phyloP scores from a whole-genome alignment of 73 alveolate species.

The Tetrahymena malaccensis region DNA sequence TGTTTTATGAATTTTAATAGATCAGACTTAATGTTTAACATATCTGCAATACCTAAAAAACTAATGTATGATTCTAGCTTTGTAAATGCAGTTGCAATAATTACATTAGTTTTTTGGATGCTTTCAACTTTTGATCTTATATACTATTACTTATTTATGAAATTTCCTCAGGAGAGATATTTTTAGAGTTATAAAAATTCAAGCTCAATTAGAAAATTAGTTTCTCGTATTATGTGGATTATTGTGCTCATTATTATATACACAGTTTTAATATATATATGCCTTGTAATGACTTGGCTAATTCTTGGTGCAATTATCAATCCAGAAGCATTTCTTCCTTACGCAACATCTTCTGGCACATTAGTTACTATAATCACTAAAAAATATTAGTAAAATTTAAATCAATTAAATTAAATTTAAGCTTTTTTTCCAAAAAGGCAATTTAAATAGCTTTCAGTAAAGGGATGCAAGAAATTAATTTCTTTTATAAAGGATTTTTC shows the following conservation, averaged over 20 bases:
- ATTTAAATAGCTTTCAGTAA: background rate
- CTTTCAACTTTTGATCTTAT: conserved; percentile 21
- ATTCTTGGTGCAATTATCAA: conserved; percentile 35
- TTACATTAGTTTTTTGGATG: conserved; percentile 18
- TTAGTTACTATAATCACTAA: background rate
- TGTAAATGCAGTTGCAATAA: conserved; percentile 4
- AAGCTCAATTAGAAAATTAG: background rate
- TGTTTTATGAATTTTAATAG: no score
- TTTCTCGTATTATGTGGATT: conserved; percentile 20
- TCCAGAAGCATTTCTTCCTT: conserved; percentile 42
- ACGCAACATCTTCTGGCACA: conserved; percentile 42
- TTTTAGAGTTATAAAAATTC: conserved; percentile 21
- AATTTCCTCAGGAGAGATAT: conserved; percentile 32
- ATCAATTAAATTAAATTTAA: background rate
- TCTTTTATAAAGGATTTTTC: background rate
- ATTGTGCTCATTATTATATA: conserved; percentile 2
- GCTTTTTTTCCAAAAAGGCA: background rate
- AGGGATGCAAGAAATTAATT: background rate
- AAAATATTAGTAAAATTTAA: background rate
- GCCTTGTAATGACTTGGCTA: conserved; percentile 22
- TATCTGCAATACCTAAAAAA: conserved; percentile 12
- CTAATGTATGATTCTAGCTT: conserved; percentile 13
- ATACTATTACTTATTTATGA: conserved; percentile 14
- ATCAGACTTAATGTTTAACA: background rate
- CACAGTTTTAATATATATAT: background rate